Evolutionary conservation across 129 eudicot species (phyloP).

Genomic region (Dittrichia graveolens): DNA sequence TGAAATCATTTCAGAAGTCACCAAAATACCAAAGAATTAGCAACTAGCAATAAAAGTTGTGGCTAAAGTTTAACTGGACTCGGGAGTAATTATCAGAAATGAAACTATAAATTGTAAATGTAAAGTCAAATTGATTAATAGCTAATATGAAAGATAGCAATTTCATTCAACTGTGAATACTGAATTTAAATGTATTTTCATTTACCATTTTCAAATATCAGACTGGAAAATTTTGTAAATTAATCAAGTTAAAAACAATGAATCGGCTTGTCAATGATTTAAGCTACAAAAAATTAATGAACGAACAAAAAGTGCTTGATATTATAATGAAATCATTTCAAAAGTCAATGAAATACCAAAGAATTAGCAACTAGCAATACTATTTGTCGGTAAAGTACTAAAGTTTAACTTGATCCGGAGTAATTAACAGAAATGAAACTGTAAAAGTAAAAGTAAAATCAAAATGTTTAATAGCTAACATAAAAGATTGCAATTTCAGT

Average conservation of each 20-base stretch:
- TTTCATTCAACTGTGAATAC: background rate
- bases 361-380: background rate
- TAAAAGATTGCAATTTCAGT: background rate
- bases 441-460: background rate
- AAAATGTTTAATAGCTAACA: conserved; percentile 5
- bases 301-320: too few species aligned
- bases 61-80: conserved; percentile 8
- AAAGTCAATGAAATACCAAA: background rate
- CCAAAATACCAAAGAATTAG: conserved; percentile 3
- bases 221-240: too few species aligned
- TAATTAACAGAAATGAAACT: background rate
- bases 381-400: background rate
- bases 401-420: background rate
- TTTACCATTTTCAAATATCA: too few species aligned
- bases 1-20: background rate
- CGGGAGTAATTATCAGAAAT: background rate
- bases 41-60: background rate
- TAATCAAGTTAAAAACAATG: too few species aligned
- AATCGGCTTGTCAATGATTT: too few species aligned
- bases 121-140: background rate
- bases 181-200: background rate
- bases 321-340: background rate
- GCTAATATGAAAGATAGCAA: conserved; percentile 1
- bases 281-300: too few species aligned
- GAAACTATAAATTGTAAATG: background rate